Evolutionary conservation across 106 monocot genomes (phyloP).

Genomic region (Dendrobium officinale): DNA sequence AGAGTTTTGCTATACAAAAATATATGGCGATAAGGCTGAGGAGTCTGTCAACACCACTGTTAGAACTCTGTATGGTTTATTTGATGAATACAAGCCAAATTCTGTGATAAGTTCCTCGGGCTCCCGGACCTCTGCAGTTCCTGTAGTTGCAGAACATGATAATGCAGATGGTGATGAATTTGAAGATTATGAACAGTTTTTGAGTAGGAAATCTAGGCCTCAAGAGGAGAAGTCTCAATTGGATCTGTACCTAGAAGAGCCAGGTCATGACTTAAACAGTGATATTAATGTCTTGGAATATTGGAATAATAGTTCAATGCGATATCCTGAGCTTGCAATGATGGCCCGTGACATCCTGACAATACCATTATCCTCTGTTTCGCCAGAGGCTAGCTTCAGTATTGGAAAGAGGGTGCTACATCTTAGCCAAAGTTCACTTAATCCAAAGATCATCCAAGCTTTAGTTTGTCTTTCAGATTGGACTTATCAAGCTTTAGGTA

Average conservation of each 20-base stretch:
- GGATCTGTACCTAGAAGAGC: conserved; percentile 13
- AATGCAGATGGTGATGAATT: conserved; percentile 6
- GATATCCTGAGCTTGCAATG: conserved; percentile 9
- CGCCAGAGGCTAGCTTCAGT: conserved; percentile 6
- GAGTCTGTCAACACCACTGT: neutral
- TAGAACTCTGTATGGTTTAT: conserved; percentile 11
- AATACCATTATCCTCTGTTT: conserved; percentile 7
- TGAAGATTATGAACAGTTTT: conserved; percentile 12
- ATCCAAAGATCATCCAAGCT: conserved; percentile 10
- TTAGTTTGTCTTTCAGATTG: conserved; percentile 15
- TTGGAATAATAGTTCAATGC: conserved; percentile 4
- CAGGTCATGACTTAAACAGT: conserved; percentile 6
- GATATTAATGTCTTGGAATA: conserved; percentile 1
- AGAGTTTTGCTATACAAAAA: conserved; percentile 16
- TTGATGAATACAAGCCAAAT: conserved; percentile 10
- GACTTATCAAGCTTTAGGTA: neutral
- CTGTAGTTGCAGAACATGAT: neutral
- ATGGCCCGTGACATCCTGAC: conserved; percentile 14
- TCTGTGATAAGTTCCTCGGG: neutral
- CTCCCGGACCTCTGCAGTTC: neutral
- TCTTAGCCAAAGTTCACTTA: conserved; percentile 3
- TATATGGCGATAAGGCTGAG: conserved; percentile 8
- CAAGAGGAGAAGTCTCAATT: conserved; percentile 12
- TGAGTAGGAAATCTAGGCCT: neutral
- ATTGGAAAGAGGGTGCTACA: conserved; percentile 6